Evolutionary conservation across 139 green algal genomes (phyloP), one percentile per base, ranked within the genome.

Genomic region (Diplosphaera chodatii): DNA sequence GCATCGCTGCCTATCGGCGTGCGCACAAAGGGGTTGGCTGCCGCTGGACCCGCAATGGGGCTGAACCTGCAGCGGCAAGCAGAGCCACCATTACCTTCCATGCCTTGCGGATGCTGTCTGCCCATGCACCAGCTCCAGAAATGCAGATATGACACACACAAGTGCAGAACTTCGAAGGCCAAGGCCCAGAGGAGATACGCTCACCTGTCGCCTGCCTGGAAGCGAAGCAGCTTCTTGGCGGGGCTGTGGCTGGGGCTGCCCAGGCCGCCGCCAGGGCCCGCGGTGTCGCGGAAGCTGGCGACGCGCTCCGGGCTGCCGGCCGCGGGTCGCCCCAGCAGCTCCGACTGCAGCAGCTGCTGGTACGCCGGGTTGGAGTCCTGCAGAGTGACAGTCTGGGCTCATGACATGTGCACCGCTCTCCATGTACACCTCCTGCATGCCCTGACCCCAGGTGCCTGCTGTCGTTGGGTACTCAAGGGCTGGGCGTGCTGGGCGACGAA

Each of bases 311-410:
- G 63, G 71, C 55, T 67, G 32, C 28, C n/a, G 34, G 64, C 37
- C 25, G 67, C 29, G 37, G 34, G 55, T 23, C 31, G 29, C 25
- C 28, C 32, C 33, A 94, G 84, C 74, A 94, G 83, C 72, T 94
- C 86, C 25, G 77, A 77, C 13, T 86, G 80, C 40, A 97, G 82
- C 70, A 97, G 75, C 70, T 85, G 72, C 73, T 85, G 86, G 81
- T 97, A 97, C 0, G 89, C 89, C 0, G 85, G 84, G 21, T 87
- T 85, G 16, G 85, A 30, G 63, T 93, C 88, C 76, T 92, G 66
- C 25, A 48, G 5, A 56, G 33, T 31, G 28, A 8, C 18, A 5
- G 13, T 5, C 16, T n/a, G 8, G 48, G 18, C 25, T 59, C 48
- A 59, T 10, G 3, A 18, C 8, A 48, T 20, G 37, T 48, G 8